Base-by-base conservation (phyloP, 2,329 filamentous ascomycete species). In the Neurospora sp. region DNA sequence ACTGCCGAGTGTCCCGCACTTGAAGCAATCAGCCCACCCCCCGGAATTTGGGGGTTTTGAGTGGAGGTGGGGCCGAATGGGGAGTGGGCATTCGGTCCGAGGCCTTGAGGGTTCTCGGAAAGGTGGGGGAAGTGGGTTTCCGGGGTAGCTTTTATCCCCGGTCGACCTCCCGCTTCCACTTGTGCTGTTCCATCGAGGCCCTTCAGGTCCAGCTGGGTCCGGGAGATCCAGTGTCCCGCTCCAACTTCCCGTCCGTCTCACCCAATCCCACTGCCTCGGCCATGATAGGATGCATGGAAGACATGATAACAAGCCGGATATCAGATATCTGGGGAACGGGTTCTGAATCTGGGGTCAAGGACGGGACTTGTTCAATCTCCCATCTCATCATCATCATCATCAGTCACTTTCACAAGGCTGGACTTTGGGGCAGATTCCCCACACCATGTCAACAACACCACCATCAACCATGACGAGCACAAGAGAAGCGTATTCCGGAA, bases 401-500 rank as follows among this genome's bases (percentile, higher is more conserved):
- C 52, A 33, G 6, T 62, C 52, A 62, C 52, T 62, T 62, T 36
- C 52, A n/a, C 52, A 36, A 36, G 28, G 52, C 52, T 36, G 8
- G 28, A n/a, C 15, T 62, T 17, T 5, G 28, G 8, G 8, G 33
- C 15, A 62, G 3, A 28, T 58, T 28, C 46, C 9, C 46, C 23
- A 9, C 46, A 58, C 13, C 2, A 58, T 58, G 46, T 58, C 23
- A 58, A 23, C 46, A 58, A 62, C 52, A 33, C 13, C 52, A 33
- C 52, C 28, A 36, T 33, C 52, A 17, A 62, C 28, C 13, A 33
- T 62, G 52, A 36, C 23, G 52, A 36, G 28, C 52, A 62, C 33
- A 6, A 68, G 42, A 7, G 52, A 72, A 69, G 74, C 76, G 33
- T 75, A 75, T 42, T 70, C 74, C 10, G 76, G 75, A 42, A 68